Evolutionary conservation across 2,329 filamentous ascomycete species (phyloP).

Genomic region (Pseudogymnoascus sp.): DNA sequence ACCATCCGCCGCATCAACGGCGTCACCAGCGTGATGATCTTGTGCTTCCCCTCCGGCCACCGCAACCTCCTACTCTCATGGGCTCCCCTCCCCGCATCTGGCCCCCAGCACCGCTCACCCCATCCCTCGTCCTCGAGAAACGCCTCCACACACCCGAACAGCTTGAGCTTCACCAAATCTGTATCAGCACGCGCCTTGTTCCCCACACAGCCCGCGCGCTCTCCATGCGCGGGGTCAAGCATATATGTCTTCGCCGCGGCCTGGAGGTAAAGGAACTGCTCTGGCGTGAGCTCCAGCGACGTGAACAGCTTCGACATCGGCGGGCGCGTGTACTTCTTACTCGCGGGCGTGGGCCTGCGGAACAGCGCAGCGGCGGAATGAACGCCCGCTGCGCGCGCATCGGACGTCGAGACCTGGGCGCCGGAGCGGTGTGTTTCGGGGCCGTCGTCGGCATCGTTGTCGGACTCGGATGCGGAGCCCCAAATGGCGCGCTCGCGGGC

Average conservation of each 20-base stretch:
- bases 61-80: conserved; percentile 18
- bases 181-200: conserved; percentile 19
- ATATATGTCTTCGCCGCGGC: conserved; percentile 28
- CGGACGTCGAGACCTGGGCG: conserved; percentile 13
- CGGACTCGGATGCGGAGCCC: conserved; percentile 17
- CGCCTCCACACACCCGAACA: conserved; percentile 22
- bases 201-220: conserved; percentile 25
- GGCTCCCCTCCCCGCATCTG: conserved; percentile 13
- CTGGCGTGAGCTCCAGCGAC: conserved; percentile 23
- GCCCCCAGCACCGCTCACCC: conserved; percentile 25
- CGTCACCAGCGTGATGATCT: conserved; percentile 23
- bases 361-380: conserved; percentile 26
- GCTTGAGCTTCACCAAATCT: conserved; percentile 25
- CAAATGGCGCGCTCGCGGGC: conserved; percentile 24
- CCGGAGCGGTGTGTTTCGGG: conserved; percentile 7
- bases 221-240: conserved; percentile 25
- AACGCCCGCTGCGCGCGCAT: conserved; percentile 24
- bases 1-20: conserved; percentile 28
- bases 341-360: conserved; percentile 21
- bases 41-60: conserved; percentile 25
- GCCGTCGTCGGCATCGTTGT: conserved; percentile 17
- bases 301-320: conserved; percentile 26
- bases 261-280: conserved; percentile 26
- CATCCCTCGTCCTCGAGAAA: conserved; percentile 28
- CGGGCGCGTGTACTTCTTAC: conserved; percentile 25